Evolutionary conservation across 2,329 filamentous ascomycete species (phyloP).

Genomic region (Colletotrichum sp.): DNA sequence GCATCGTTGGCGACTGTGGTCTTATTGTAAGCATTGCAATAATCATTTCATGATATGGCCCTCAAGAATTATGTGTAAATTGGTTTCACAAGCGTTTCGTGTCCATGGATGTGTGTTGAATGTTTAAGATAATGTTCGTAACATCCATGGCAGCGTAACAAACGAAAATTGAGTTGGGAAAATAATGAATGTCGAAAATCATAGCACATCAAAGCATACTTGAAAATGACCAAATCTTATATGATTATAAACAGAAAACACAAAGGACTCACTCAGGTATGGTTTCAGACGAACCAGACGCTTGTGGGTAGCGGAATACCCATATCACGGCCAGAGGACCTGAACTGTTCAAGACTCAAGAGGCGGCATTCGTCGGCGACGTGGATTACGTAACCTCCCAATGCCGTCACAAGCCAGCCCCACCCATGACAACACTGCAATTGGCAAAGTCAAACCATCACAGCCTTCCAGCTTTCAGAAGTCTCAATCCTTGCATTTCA

Average conservation of each 20-base stretch:
- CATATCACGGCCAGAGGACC: too few species aligned
- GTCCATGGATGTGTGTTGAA: too few species aligned
- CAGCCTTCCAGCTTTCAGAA: not conserved
- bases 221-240: not conserved
- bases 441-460: not conserved
- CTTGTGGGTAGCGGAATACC: too few species aligned
- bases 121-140: not conserved
- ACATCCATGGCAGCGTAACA: too few species aligned
- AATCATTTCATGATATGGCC: rapidly evolving
- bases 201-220: rapidly evolving
- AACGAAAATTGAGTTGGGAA: too few species aligned
- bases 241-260: not conserved
- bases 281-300: rapidly evolving
- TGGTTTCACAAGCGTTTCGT: too few species aligned
- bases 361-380: not conserved
- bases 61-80: rapidly evolving
- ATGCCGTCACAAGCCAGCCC: not conserved
- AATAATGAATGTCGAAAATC: not conserved
- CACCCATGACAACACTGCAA: not conserved
- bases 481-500: not conserved
- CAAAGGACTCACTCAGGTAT: rapidly evolving
- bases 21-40: not conserved
- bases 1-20: rapidly evolving
- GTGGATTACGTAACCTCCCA: not conserved
- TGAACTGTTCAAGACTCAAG: not conserved